Conservation (phyloP, 495 filamentous ascomycete species). For the Penicillium macrosclerotiorum region DNA sequence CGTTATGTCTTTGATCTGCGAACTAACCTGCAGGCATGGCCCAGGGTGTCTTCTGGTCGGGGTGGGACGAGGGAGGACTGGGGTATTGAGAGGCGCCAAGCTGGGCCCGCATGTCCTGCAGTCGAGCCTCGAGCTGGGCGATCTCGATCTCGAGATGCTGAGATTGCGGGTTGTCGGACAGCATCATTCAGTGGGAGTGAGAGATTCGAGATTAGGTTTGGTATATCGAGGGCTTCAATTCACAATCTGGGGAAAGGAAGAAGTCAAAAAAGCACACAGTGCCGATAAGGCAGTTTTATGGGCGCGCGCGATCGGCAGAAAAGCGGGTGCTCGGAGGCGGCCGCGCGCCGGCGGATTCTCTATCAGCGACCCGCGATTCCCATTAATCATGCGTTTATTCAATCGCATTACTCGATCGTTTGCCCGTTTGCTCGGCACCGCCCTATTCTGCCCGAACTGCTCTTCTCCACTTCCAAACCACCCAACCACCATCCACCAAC, state of each 20-base stretch:
- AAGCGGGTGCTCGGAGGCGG: constrained; percentile 17
- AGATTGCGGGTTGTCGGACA: constrained; percentile 4
- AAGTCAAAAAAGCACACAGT: constrained; percentile 3
- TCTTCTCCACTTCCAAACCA: constrained; percentile 9
- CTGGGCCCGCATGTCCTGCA: constrained; percentile 22
- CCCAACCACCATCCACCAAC: neutral
- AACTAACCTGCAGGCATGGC: constrained; percentile 7
- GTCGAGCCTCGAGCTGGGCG: constrained; percentile 23
- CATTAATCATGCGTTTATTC: constrained; percentile 17
- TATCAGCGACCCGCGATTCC: constrained; percentile 8
- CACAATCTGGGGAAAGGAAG: neutral
- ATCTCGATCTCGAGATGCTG: constrained; percentile 19
- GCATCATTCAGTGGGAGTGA: no score
- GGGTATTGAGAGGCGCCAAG: constrained; percentile 18
- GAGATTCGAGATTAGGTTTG: no score
- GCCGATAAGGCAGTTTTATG: constrained; percentile 3
- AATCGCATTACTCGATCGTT: constrained; percentile 16
- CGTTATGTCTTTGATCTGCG: no score
- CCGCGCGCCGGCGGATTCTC: constrained; percentile 21
- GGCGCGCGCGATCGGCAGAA: constrained; percentile 6
- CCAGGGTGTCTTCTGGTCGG: constrained; percentile 17
- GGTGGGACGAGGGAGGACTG: constrained; percentile 24
- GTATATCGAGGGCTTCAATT: constrained; percentile 1
- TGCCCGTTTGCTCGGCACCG: neutral
- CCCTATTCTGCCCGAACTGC: constrained; percentile 18